Percentiles rank a stretch among this genome's conserved stretches.
Evolutionary conservation across 2,329 filamentous ascomycete species (phyloP).

Genomic region (Aciculosporium take): DNA sequence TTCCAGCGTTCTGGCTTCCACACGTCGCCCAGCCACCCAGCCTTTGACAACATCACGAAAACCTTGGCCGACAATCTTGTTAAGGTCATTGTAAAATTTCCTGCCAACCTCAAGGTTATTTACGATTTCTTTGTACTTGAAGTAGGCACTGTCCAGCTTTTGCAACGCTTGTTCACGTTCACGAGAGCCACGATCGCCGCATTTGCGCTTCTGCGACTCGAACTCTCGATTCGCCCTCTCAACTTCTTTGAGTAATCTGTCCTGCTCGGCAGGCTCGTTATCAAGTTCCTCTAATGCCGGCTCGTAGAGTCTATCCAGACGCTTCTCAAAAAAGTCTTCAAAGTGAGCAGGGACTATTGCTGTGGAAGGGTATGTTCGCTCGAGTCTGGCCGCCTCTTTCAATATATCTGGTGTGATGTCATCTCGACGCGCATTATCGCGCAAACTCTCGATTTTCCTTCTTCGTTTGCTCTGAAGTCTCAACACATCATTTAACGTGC

Average conservation of each 20-base stretch:
- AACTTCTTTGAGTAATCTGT: slow-evolving; percentile 53
- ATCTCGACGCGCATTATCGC: slow-evolving; percentile 68
- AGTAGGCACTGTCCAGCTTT: slow-evolving; percentile 76
- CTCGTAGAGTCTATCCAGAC: slow-evolving; percentile 64
- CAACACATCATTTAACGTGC: slow-evolving; percentile 70
- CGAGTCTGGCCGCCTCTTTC: slow-evolving; percentile 67
- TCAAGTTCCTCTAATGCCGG: slow-evolving; percentile 56
- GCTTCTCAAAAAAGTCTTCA: slow-evolving; percentile 75
- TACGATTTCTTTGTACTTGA: slow-evolving; percentile 93
- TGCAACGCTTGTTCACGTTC: slow-evolving; percentile 82
- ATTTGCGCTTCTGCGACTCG: slow-evolving; percentile 51
- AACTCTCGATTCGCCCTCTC: slow-evolving; percentile 68
- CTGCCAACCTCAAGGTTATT: slow-evolving; percentile 80
- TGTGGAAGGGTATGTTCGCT: slow-evolving; percentile 74
- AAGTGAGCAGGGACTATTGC: slow-evolving; percentile 80
- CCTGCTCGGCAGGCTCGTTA: slow-evolving; percentile 64
- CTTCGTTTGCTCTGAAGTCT: slow-evolving; percentile 69
- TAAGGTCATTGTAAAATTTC: slow-evolving; percentile 95
- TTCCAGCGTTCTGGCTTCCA: slow-evolving; percentile 68
- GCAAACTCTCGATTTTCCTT: slow-evolving; percentile 64
- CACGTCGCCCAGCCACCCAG: slow-evolving; percentile 68
- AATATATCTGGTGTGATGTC: slow-evolving; percentile 80
- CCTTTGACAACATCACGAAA: slow-evolving; percentile 67
- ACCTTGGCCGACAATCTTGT: slow-evolving; percentile 62
- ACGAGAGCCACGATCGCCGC: slow-evolving; percentile 44